phyloP scores from a whole-genome alignment of 495 filamentous ascomycete genomes.

The Viridothelium virens region DNA sequence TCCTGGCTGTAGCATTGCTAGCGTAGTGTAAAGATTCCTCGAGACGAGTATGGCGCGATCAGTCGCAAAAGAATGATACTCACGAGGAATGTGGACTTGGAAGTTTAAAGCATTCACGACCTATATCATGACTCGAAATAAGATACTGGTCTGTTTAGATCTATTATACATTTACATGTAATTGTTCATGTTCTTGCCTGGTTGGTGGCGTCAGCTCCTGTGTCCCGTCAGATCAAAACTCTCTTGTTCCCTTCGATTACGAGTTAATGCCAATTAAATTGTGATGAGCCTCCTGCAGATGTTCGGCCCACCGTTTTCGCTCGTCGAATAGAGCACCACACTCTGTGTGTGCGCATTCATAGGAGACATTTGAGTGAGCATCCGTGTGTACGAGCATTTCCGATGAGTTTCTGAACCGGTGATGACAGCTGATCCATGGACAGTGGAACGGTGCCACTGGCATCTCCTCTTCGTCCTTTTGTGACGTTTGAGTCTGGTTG shows the following conservation, averaged over 20 bases:
- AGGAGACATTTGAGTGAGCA: neutral
- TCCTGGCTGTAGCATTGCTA: neutral
- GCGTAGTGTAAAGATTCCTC: neutral
- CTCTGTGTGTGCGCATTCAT: conserved; percentile 7
- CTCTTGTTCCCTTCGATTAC: neutral
- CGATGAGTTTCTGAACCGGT: neutral
- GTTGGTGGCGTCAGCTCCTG: neutral
- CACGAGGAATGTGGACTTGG: neutral
- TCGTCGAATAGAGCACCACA: neutral
- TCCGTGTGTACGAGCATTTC: neutral
- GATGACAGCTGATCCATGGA: conserved; percentile 6
- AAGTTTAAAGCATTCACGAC: neutral
- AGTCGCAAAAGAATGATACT: neutral
- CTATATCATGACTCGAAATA: neutral
- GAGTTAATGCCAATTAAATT: neutral
- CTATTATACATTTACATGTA: neutral
- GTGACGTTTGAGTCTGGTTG: neutral
- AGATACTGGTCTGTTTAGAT: neutral
- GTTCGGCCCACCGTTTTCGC: neutral
- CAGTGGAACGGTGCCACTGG: conserved; percentile 1
- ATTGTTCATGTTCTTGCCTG: neutral
- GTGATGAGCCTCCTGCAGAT: conserved; percentile 11
- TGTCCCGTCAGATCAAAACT: neutral
- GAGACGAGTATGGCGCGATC: neutral
- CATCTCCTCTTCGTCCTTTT: neutral